These are phyloP conservation scores for Pleurotus citrinopileatus DNA, from an alignment of 768 basidiomycete genomes.

Conservation along the genomic window DNA sequence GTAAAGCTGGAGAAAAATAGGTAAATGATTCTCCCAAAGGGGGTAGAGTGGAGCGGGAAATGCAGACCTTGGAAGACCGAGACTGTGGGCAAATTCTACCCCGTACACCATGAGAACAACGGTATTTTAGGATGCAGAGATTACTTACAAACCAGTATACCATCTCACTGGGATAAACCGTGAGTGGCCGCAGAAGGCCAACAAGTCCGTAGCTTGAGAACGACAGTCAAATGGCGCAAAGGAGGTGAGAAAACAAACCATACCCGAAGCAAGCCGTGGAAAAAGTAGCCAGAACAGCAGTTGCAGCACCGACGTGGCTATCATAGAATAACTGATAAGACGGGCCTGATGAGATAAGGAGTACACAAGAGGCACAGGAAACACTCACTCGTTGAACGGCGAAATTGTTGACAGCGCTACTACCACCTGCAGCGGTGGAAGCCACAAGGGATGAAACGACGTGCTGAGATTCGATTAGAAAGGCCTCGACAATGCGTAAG, in stretches of 20 bases:
- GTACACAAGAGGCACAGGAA: not conserved
- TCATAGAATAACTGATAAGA: conserved; percentile 52
- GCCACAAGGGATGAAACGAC: conserved; percentile 55
- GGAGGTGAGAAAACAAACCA: conserved; percentile 11
- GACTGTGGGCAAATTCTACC: conserved; percentile 54
- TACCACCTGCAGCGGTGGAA: conserved; percentile 52
- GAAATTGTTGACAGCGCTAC: conserved; percentile 56
- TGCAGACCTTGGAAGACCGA: conserved; percentile 52
- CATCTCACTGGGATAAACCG: conserved; percentile 62
- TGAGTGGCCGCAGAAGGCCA: conserved; percentile 55
- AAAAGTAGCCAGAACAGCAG: conserved; percentile 60
- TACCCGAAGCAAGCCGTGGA: conserved; percentile 64
- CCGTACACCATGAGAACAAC: not conserved
- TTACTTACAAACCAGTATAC: conserved; percentile 53
- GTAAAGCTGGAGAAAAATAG: conserved; percentile 33
- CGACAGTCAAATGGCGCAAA: not conserved
- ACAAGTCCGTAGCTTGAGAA: conserved; percentile 51
- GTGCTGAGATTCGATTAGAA: conserved; percentile 34
- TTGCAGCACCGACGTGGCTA: conserved; percentile 50
- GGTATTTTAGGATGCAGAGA: not conserved
- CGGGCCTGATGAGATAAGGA: not conserved
- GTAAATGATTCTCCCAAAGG: not conserved
- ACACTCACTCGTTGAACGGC: conserved; percentile 50
- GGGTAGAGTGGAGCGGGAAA: not conserved
- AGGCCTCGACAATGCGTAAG: not conserved